These are phyloP conservation scores for Tulasnella sp. DNA, from an alignment of 768 basidiomycete species.

Conservation along the genomic window DNA sequence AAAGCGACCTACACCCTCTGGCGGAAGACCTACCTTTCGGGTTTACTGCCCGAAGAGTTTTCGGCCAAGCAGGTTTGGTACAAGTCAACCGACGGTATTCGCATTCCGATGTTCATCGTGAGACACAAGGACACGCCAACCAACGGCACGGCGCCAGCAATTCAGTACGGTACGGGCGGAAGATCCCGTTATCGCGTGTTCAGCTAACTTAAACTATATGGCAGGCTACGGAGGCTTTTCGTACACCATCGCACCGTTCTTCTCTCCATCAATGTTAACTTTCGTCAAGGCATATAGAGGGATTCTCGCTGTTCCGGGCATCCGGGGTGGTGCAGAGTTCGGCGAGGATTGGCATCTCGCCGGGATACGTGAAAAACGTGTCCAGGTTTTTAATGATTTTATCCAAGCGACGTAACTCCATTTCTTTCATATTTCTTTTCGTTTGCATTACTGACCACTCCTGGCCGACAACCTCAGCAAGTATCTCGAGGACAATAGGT, in stretches of 20 bases:
- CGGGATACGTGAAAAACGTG: conserved; percentile 56
- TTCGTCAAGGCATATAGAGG: conserved; percentile 61
- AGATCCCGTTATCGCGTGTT: neutral
- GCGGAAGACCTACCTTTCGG: conserved; percentile 44
- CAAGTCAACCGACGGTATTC: conserved; percentile 63
- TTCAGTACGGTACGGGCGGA: conserved; percentile 50
- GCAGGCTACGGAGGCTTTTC: conserved; percentile 74
- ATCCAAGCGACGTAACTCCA: conserved; percentile 58
- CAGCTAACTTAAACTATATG: neutral
- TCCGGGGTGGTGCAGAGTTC: conserved; percentile 60
- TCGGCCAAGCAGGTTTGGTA: conserved; percentile 68
- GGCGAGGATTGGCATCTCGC: conserved; percentile 77
- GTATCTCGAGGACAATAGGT: conserved; percentile 60
- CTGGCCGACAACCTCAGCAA: conserved; percentile 37
- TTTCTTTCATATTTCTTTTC: neutral
- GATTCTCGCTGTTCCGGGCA: conserved; percentile 40
- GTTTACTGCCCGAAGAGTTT: conserved; percentile 56
- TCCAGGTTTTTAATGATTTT: conserved; percentile 72
- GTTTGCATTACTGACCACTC: neutral
- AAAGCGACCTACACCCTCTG: conserved; percentile 42
- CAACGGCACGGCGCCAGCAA: conserved; percentile 62
- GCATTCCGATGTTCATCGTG: conserved; percentile 76
- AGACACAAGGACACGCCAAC: conserved; percentile 54
- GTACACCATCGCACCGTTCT: conserved; percentile 57
- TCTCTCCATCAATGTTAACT: conserved; percentile 57